Conservation (phyloP, 352 stramenopile species). For the Thalassiosira hispida region DNA sequence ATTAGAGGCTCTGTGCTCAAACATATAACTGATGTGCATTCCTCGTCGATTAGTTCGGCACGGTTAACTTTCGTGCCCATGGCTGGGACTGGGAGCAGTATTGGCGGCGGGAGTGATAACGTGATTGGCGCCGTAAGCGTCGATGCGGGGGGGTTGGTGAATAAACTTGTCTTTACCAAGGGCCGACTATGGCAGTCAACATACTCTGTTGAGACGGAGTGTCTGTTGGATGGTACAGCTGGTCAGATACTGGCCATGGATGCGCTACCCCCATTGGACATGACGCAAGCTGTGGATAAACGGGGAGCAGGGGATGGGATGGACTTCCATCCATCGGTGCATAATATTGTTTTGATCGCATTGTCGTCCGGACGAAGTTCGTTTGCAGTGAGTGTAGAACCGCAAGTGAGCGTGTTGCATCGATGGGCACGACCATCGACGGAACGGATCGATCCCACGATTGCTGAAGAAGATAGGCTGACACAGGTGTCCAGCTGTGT, state of each 20-base stretch:
- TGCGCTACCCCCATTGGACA: conserved; percentile 57
- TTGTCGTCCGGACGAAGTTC: conserved; percentile 90
- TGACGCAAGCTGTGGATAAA: conserved; percentile 1
- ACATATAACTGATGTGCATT: conserved; percentile 90
- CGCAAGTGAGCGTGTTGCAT: conserved; percentile 93
- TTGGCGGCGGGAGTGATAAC: conserved; percentile 23
- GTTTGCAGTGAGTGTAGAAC: conserved; percentile 95
- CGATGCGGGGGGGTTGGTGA: conserved; percentile 89
- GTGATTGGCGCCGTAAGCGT: conserved; percentile 69
- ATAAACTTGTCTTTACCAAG: conserved; percentile 93
- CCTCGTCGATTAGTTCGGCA: conserved; percentile 83
- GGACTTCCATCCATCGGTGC: conserved; percentile 41
- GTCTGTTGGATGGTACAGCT: conserved; percentile 93
- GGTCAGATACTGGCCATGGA: conserved; percentile 84
- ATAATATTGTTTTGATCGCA: conserved; percentile 79
- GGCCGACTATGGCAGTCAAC: conserved; percentile 87
- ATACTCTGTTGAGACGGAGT: conserved; percentile 93
- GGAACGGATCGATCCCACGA: conserved; percentile 75
- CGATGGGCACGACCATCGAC: conserved; percentile 90
- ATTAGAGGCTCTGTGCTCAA: conserved; percentile 93
- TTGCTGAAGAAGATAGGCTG: conserved; percentile 31
- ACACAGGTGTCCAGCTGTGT: background rate
- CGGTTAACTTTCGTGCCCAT: conserved; percentile 56
- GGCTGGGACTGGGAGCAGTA: background rate
- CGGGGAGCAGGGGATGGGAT: background rate